Percentiles rank a stretch among this genome's conserved stretches.
These are phyloP conservation scores for Simplicillium aogashimaense DNA, from an alignment of 2,329 filamentous ascomycete genomes.

Conservation along the genomic window DNA sequence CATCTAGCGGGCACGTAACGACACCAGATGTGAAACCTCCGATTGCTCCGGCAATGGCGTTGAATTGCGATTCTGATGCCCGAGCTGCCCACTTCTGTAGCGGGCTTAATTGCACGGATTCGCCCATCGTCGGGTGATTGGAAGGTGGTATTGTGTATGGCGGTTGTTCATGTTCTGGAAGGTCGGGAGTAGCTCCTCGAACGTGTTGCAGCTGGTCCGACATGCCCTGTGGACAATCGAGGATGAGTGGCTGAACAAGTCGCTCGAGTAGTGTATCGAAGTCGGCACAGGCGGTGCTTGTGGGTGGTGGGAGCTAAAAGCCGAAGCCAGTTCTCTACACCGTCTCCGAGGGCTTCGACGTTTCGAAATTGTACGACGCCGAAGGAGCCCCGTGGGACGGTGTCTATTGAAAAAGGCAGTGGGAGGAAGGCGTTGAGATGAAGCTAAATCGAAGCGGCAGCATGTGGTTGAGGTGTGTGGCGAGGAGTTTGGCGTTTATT, in stretches of 20 bases:
- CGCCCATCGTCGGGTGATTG: constrained; percentile 12
- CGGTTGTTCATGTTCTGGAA: constrained; percentile 25
- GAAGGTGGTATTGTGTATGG: constrained; percentile 24
- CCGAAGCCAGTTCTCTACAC: constrained; percentile 2
- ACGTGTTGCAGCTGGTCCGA: not conserved
- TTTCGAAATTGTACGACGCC: constrained; percentile 1
- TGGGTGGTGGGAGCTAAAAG: not conserved
- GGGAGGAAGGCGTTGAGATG: too few species aligned
- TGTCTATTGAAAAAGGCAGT: not conserved
- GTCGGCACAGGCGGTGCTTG: not conserved
- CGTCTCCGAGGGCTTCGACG: constrained; percentile 9
- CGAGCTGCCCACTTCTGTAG: constrained; percentile 46
- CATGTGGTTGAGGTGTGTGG: too few species aligned
- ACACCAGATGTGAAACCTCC: constrained; percentile 90
- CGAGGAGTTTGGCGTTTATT: too few species aligned
- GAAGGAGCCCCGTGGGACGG: constrained; percentile 9
- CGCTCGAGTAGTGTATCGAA: not conserved
- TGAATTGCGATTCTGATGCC: constrained; percentile 57
- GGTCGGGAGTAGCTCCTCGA: constrained; percentile 39
- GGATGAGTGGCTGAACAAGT: constrained; percentile 4
- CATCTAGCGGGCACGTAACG: constrained; percentile 92
- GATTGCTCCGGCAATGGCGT: constrained; percentile 76
- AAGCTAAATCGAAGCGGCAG: too few species aligned
- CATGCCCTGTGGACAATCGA: constrained; percentile 2
- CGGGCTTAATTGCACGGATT: constrained; percentile 20